Evolutionary conservation across 305 asterid species (phyloP), one percentile per base, ranked within the genome.

Genomic region (Stenogyne calaminthoides): DNA sequence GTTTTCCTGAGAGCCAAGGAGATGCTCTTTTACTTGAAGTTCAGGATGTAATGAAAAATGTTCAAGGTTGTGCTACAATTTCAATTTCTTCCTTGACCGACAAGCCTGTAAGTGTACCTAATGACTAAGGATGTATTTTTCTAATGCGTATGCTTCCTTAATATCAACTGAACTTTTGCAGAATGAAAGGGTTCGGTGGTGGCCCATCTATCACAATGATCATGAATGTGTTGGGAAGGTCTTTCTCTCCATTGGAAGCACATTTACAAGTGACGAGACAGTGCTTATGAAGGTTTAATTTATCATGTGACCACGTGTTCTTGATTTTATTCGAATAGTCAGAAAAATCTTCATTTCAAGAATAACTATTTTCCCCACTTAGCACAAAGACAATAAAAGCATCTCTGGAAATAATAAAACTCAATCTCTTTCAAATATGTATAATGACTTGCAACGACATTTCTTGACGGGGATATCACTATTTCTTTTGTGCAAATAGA

Each of bases 1-100:
- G 99, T 86, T 89, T 88, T 73, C 97, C 98, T 18, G 99, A 92
- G 79, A 88, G 88, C 80, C 89, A 95, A 81, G 93, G 97, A 80
- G 99, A 95, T 87, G 88, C 88, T 64, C 84, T 95, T 73, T 66
- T 88, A 73, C 82, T 92, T 56, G 98, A 95, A 87, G 95, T 92
- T 75, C 96, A 83, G 65, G 99, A 92, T 71, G 63, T 67, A 37
- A 84, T 82, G 84, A 90, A 84, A 86, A 88, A 79, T 65, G 66
- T 81, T 80, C 96, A 88, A 47, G 99, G 97, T 69, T 84, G 80
- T 79, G 88, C 96, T 29, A 80, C 88, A 75, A 86, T 95, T 83
- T 88, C 95, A 68, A 67, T 95, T 76, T 90, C 97, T 65, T 80
- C 95, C 46, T 79, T 89, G 78, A 77, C 87, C 18, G 97, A 91